These are phyloP conservation scores for Ailanthus altissimus DNA, from an alignment of 345 rosid species.

Conservation along the genomic window DNA sequence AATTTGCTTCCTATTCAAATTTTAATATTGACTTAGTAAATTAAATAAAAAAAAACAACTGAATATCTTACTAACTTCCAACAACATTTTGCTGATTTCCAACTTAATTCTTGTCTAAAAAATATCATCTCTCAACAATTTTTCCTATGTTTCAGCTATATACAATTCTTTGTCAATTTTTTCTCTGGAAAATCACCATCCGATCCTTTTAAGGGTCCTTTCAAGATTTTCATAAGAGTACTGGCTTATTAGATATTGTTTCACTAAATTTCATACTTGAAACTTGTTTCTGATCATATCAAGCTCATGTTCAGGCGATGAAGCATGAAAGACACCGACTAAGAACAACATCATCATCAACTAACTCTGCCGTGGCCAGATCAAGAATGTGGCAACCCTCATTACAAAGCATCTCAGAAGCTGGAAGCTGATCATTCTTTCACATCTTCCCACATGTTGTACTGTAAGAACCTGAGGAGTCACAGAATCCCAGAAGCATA, in stretches of 20 bases:
- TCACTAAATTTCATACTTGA: not conserved
- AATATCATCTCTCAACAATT: too few relatives aligned
- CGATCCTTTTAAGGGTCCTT: not conserved
- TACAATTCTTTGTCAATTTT: not conserved
- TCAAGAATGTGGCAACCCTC: slow-evolving; percentile 92
- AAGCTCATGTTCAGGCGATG: slow-evolving; percentile 40
- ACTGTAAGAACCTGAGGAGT: slow-evolving; percentile 11
- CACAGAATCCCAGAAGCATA: slow-evolving; percentile 11
- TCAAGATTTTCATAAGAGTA: not conserved
- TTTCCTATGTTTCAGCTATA: not conserved
- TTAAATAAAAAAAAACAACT: too few relatives aligned
- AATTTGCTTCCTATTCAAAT: too few relatives aligned
- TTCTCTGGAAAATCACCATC: not conserved
- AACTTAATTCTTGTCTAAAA: too few relatives aligned
- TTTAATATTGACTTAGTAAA: too few relatives aligned
- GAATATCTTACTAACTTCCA: too few relatives aligned
- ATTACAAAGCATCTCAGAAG: slow-evolving; percentile 84
- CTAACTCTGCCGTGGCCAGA: slow-evolving; percentile 43
- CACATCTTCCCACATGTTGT: not conserved
- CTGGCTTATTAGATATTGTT: not conserved
- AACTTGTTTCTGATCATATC: slow-evolving; percentile 3
- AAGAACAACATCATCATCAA: slow-evolving; percentile 40
- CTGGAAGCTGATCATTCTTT: slow-evolving; percentile 36
- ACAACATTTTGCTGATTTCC: too few relatives aligned
- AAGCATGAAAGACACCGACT: slow-evolving; percentile 56